A percentile compares a stretch with the other conserved stretches of the same genome.
Conservation (phyloP, 345 rosid species). For the Brassica napus region DNA sequence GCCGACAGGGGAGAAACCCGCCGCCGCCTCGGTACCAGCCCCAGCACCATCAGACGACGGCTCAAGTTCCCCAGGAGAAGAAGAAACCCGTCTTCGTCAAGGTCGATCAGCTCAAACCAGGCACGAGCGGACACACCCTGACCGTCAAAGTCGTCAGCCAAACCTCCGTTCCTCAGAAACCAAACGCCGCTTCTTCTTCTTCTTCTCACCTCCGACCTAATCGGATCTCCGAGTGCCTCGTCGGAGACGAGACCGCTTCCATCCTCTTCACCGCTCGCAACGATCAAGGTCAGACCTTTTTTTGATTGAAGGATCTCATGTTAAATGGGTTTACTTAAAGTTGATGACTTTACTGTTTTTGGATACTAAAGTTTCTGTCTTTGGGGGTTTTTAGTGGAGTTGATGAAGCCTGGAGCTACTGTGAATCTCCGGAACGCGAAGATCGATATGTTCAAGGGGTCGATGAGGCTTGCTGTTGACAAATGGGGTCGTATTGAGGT, state of each 20-base stretch:
- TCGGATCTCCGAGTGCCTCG: slow-evolving; percentile 67
- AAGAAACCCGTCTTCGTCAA: slow-evolving; percentile 67
- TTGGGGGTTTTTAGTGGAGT: slow-evolving; percentile 35
- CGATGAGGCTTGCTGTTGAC: slow-evolving; percentile 62
- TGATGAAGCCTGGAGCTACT: slow-evolving; percentile 51
- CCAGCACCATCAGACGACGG: background rate
- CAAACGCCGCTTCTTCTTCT: slow-evolving; percentile 44
- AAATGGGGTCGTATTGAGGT: slow-evolving; percentile 59
- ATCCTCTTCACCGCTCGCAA: slow-evolving; percentile 75
- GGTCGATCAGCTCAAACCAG: slow-evolving; percentile 67
- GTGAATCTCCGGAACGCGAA: slow-evolving; percentile 55
- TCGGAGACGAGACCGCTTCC: slow-evolving; percentile 72
- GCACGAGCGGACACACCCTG: slow-evolving; percentile 66
- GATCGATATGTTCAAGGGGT: slow-evolving; percentile 60
- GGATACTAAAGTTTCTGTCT: background rate
- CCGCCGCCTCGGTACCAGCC: slow-evolving; percentile 25
- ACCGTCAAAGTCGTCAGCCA: slow-evolving; percentile 59
- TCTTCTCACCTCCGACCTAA: slow-evolving; percentile 44
- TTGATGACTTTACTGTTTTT: background rate
- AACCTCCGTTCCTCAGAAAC: slow-evolving; percentile 49
- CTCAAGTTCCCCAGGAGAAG: slow-evolving; percentile 41
- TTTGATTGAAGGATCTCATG: background rate
- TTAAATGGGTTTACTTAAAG: background rate
- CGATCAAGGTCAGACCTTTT: slow-evolving; percentile 59
- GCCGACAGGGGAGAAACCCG: slow-evolving; percentile 33